These are phyloP conservation scores for Polygonum maritimum DNA, from an alignment of 148 eudicot genomes.

Conservation along the genomic window DNA sequence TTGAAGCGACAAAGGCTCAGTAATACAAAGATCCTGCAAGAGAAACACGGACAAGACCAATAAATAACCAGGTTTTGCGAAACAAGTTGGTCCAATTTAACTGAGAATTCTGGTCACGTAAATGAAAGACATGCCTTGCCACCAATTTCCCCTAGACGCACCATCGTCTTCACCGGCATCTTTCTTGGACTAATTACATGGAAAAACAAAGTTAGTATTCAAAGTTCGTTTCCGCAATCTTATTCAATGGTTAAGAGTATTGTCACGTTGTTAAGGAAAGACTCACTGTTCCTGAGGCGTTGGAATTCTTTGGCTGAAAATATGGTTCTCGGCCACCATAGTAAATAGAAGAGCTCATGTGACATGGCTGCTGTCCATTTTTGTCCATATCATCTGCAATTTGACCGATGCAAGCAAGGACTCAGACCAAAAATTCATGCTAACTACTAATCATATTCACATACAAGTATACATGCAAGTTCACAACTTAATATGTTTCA, in stretches of 20 bases:
- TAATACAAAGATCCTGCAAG: constrained; percentile 77
- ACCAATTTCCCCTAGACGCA: constrained; percentile 87
- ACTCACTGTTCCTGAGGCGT: constrained; percentile 38
- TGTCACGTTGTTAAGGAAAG: neutral
- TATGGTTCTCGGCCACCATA: constrained; percentile 85
- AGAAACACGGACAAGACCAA: neutral
- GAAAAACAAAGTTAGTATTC: neutral
- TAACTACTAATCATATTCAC: neutral
- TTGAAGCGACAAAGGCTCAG: constrained; percentile 11
- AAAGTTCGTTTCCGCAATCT: neutral
- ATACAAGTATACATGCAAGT: neutral
- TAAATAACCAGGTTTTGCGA: neutral
- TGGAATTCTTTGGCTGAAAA: constrained; percentile 24
- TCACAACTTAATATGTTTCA: neutral
- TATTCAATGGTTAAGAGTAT: neutral
- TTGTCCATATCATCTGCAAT: constrained; percentile 21
- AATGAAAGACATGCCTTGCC: constrained; percentile 50
- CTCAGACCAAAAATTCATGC: neutral
- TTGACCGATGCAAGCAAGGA: neutral
- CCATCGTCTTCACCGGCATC: constrained; percentile 71
- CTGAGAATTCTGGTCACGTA: neutral
- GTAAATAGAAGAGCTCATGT: constrained; percentile 80
- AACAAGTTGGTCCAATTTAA: neutral
- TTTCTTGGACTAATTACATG: constrained; percentile 32
- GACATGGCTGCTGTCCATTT: constrained; percentile 33